Conservation (phyloP, 2,329 filamentous ascomycete genomes). For the Curvularia verruculosa region DNA sequence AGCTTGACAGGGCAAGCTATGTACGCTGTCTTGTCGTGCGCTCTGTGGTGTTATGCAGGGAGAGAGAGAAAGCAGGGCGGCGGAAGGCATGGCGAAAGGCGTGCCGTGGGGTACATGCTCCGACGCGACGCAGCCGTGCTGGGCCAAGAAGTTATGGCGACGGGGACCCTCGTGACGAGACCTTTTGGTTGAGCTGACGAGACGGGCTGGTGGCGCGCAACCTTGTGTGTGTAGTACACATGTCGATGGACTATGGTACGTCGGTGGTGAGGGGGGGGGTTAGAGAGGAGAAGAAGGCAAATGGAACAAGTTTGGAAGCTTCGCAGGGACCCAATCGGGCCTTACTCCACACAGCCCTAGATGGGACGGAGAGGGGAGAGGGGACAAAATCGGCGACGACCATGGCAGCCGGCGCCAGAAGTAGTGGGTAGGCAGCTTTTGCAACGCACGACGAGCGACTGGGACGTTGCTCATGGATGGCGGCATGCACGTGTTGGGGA, state of each 20-base stretch:
- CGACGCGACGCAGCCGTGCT: not conserved
- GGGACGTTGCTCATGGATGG: too few relatives aligned
- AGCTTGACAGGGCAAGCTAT: not conserved
- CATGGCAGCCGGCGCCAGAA: not conserved
- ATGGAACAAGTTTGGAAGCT: constrained; percentile 12
- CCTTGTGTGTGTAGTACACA: not conserved
- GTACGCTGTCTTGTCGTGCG: not conserved
- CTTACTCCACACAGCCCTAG: constrained; percentile 3
- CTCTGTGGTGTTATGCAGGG: not conserved
- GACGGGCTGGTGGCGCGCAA: not conserved
- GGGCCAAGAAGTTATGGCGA: not conserved
- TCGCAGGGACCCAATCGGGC: constrained; percentile 7
- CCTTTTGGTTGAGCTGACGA: not conserved
- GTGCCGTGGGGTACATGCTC: not conserved
- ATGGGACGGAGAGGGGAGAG: not conserved
- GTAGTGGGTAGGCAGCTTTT: not conserved
- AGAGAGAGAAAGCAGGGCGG: not conserved
- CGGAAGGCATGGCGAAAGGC: not conserved
- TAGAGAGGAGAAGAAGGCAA: constrained; percentile 14
- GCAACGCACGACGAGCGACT: too few relatives aligned
- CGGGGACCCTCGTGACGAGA: not conserved
- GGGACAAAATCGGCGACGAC: constrained; percentile 13
- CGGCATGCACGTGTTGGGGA: too few relatives aligned
- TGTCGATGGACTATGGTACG: too few relatives aligned
- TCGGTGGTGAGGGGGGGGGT: not conserved